A percentile compares a stretch with the other conserved stretches of the same genome.
phyloP scores from a whole-genome alignment of 139 green algal genomes.

The Chlorella sorokiniana region DNA sequence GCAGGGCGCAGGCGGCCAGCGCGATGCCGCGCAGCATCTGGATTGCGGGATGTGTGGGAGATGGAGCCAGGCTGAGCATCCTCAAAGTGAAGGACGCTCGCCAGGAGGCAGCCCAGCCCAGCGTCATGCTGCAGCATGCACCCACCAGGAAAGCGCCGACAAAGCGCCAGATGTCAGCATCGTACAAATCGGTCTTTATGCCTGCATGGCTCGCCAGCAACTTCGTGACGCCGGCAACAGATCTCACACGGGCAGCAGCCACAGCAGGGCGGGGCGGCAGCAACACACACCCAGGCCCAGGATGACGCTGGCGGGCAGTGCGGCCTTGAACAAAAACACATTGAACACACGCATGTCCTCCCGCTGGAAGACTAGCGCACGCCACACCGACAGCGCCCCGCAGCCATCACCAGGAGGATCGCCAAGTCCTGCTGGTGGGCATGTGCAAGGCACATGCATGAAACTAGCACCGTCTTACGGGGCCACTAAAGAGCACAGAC shows the following conservation, averaged over 20 bases:
- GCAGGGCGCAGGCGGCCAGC: not conserved
- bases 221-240: too few species aligned
- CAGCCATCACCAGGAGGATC: not conserved
- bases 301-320: slow-evolving; percentile 25
- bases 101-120: not conserved
- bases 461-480: not conserved
- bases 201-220: too few species aligned
- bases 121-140: not conserved
- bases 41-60: too few species aligned
- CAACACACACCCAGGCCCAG: not conserved
- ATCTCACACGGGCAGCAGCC: too few species aligned
- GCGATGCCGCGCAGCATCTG: slow-evolving; percentile 26
- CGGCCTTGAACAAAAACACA: slow-evolving; percentile 32
- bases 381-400: not conserved
- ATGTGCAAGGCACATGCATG: not conserved
- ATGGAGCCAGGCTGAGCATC: too few species aligned
- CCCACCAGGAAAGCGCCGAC: slow-evolving; percentile 46
- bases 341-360: slow-evolving; percentile 32
- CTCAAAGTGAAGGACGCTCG: too few species aligned
- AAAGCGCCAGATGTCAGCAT: slow-evolving; percentile 44
- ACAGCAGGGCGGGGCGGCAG: not conserved
- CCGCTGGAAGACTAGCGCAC: not conserved
- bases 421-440: not conserved
- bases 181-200: slow-evolving; percentile 41
- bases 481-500: not conserved